Conservation (phyloP, 768 basidiomycete species). For the Kwoniella dejecticola region DNA sequence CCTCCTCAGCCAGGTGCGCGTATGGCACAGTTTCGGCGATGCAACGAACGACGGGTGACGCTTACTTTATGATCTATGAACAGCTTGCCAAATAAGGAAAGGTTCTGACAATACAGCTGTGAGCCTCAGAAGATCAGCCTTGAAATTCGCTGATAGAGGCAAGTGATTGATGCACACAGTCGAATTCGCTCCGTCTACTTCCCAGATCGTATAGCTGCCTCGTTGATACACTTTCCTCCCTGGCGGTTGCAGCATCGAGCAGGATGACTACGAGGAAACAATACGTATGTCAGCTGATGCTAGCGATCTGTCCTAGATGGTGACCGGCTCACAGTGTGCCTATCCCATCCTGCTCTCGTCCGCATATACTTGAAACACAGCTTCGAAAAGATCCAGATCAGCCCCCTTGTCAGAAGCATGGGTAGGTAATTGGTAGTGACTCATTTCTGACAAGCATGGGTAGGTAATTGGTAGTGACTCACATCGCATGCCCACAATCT, state of each 20-base stretch:
- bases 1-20: too few species aligned
- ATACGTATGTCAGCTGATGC: slow-evolving; percentile 7
- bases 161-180: slow-evolving; percentile 62
- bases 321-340: slow-evolving; percentile 63
- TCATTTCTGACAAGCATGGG: too few species aligned
- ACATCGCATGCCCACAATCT: slow-evolving; percentile 54
- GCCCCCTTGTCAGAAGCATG: slow-evolving; percentile 5
- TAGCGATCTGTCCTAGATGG: background rate
- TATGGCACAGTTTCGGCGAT: background rate
- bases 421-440: background rate
- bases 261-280: slow-evolving; percentile 1
- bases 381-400: slow-evolving; percentile 8
- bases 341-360: slow-evolving; percentile 66
- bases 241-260: slow-evolving; percentile 62
- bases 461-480: slow-evolving; percentile 12
- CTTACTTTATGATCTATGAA: slow-evolving; percentile 96
- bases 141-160: background rate
- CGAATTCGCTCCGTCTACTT: slow-evolving; percentile 83
- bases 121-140: background rate
- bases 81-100: slow-evolving; percentile 94
- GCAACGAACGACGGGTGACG: background rate
- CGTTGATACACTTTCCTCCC: slow-evolving; percentile 87
- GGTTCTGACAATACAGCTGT: slow-evolving; percentile 93
- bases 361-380: slow-evolving; percentile 95
- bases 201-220: slow-evolving; percentile 88